Percentiles rank a stretch among this genome's conserved stretches.
These are phyloP conservation scores for Wallemia mellicola DNA, from an alignment of 1,284 basidiomycete genomes.

Conservation along the genomic window DNA sequence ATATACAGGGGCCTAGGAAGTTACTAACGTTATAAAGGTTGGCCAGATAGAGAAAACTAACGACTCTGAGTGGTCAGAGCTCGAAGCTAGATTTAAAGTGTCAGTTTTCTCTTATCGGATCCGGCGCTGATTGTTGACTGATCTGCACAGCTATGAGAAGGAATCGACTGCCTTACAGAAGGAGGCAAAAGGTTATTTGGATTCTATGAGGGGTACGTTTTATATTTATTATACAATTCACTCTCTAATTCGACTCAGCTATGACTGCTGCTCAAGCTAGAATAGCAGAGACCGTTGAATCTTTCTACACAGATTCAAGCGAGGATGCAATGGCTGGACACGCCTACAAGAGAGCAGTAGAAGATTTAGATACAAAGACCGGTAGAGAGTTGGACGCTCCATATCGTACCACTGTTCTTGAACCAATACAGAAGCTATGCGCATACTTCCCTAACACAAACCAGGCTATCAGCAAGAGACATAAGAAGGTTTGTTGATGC, in stretches of 20 bases:
- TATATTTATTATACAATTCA: background rate
- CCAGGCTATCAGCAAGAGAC: slow-evolving; percentile 71
- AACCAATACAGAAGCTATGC: slow-evolving; percentile 84
- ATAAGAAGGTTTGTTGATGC: slow-evolving; percentile 50
- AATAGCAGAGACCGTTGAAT: slow-evolving; percentile 74
- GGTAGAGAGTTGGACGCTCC: slow-evolving; percentile 68
- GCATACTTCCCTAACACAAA: slow-evolving; percentile 84
- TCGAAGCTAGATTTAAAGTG: background rate
- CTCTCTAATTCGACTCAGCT: slow-evolving; percentile 19
- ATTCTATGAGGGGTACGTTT: slow-evolving; percentile 56
- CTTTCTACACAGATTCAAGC: slow-evolving; percentile 54
- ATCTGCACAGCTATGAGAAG: slow-evolving; percentile 47
- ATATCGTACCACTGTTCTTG: slow-evolving; percentile 76
- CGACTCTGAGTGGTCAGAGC: background rate
- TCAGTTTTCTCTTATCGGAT: too few relatives aligned
- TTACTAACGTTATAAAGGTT: background rate
- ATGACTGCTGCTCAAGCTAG: slow-evolving; percentile 81
- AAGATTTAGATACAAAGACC: slow-evolving; percentile 67
- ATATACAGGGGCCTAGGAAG: background rate
- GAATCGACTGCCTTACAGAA: slow-evolving; percentile 74
- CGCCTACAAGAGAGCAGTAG: slow-evolving; percentile 78
- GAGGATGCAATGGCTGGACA: slow-evolving; percentile 82
- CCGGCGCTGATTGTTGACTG: too few relatives aligned
- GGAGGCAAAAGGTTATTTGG: slow-evolving; percentile 78
- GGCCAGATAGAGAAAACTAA: background rate